Base-by-base conservation (phyloP, 2,329 filamentous ascomycete genomes). In the Anthostomella pinea region DNA sequence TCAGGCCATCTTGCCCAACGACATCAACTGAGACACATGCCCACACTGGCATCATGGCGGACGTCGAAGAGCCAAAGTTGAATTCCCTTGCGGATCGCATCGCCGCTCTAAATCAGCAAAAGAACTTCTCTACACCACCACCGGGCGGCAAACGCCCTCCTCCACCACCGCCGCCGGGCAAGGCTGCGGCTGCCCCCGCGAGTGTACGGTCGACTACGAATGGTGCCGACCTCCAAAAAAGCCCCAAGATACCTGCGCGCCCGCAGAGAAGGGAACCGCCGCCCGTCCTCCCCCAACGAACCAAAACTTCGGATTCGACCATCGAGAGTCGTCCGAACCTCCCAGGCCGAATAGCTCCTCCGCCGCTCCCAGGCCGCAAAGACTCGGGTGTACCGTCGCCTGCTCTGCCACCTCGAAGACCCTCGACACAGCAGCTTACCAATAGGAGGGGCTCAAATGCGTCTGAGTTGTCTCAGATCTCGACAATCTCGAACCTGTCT, bases 21-120 rank as follows among this genome's bases (percentile, higher is more conserved):
- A n/a, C n/a, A n/a, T n/a, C n/a, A n/a, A n/a, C n/a, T n/a, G n/a
- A n/a, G n/a, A n/a, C n/a, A n/a, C n/a, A n/a, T n/a, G n/a, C 20
- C 15, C 7, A 18, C 20, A 20, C 7, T 25, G 24, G 10, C 28
- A 42, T 33, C 40, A 83, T 83, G 79, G 69, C 76, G 6, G 79
- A 83, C 34, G 65, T 70, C 28, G 75, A 81, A 50, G 79, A 82
- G 53, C 77, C 77, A 24, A 73, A 73, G 43, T 81, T 79, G 58
- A 79, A 66, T 40, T 73, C 73, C 6, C 68, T 83, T 17, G 71
- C 75, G 4, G 77, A 81, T 58, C 70, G 79, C 34, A 83, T 83
- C 45, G 78, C 79, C 8, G 79, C 79, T 19, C 68, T 83, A 45
- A 82, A 82, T 49, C 64, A 67, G 53, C 72, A 81, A 58, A 76